Evolutionary conservation across 441 rosid species (phyloP).

Genomic region (Gossypium lobatum): DNA sequence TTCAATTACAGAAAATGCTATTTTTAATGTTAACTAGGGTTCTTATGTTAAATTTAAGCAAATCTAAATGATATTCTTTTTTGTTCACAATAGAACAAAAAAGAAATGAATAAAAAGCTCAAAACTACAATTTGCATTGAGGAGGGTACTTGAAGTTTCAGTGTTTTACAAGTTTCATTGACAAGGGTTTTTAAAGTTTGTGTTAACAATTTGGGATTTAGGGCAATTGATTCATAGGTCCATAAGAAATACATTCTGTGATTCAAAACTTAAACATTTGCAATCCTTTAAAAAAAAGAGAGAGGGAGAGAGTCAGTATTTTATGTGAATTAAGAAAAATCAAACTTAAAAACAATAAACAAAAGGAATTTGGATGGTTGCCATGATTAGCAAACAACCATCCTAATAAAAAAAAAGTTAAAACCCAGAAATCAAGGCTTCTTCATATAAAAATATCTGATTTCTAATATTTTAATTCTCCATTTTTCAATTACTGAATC

Average conservation of each 20-base stretch:
- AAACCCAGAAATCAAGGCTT: slow-evolving; percentile 3
- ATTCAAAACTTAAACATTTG: too few relatives aligned
- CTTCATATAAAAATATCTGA: not conserved
- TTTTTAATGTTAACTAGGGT: slow-evolving; percentile 19
- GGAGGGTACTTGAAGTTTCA: not conserved
- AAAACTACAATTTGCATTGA: not conserved
- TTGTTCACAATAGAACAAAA: not conserved
- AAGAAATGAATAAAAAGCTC: not conserved
- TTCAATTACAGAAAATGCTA: slow-evolving; percentile 24
- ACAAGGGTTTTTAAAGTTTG: not conserved
- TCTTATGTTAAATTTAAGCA: not conserved
- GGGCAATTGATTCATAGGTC: not conserved
- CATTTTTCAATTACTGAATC: not conserved
- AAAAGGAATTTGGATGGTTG: slow-evolving; percentile 7
- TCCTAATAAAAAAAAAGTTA: not conserved
- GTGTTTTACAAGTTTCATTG: not conserved
- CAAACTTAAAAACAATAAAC: not conserved
- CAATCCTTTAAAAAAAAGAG: too few relatives aligned
- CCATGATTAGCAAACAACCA: slow-evolving; percentile 7
- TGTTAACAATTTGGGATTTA: not conserved
- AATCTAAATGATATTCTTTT: not conserved
- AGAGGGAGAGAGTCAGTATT: not conserved
- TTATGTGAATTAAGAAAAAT: not conserved
- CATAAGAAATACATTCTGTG: too few relatives aligned
- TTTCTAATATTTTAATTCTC: not conserved